phyloP scores from a whole-genome alignment of 139 green algal species.

The Asterochloris erici region DNA sequence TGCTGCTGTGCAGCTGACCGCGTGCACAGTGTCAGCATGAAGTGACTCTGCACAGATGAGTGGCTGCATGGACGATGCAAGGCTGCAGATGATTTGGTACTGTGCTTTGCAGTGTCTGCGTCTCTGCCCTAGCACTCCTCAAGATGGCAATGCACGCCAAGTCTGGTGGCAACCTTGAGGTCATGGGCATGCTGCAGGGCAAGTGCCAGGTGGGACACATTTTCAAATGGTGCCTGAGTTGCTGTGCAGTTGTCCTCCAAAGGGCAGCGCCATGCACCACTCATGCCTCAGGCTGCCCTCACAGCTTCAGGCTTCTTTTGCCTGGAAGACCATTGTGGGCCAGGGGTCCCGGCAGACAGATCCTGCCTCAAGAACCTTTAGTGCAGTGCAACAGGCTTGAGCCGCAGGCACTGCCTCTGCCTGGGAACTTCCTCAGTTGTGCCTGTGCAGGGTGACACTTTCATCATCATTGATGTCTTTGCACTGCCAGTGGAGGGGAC shows the following conservation, averaged over 20 bases:
- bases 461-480: constrained; percentile 95
- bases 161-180: constrained; percentile 90
- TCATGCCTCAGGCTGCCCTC: no score
- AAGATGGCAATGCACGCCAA: constrained; percentile 97
- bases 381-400: no score
- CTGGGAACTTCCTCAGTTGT: no score
- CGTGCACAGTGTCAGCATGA: neutral
- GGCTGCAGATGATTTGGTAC: neutral
- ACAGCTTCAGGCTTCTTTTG: no score
- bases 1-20: neutral
- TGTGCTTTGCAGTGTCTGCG: constrained; percentile 64
- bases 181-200: constrained; percentile 97
- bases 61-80: neutral
- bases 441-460: constrained; percentile 67
- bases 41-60: neutral
- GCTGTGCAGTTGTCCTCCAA: no score
- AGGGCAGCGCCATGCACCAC: no score
- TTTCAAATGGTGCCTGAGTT: neutral
- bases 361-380: no score
- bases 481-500: constrained; percentile 97
- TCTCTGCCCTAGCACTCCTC: constrained; percentile 92
- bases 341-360: no score
- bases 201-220: constrained; percentile 48
- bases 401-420: no score
- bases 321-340: no score